Percentiles rank a stretch among this genome's conserved stretches.
phyloP scores from a whole-genome alignment of 352 stramenopile genomes.

The Phytophthora litchii region DNA sequence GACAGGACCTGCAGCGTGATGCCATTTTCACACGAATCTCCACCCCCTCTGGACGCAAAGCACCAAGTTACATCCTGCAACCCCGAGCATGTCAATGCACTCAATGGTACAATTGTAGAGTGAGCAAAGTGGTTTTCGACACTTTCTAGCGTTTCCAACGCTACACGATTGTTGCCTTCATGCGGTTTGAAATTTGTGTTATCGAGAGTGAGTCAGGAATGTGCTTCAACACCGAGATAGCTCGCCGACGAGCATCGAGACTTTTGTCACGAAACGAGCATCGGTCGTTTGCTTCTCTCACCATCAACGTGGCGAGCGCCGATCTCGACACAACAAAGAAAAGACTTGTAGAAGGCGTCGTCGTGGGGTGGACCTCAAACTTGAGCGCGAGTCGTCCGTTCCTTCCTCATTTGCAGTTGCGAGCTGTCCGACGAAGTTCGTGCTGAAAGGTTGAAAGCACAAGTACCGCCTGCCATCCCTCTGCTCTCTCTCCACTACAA shows the following conservation, averaged over 20 bases:
- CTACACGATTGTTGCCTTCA: not conserved
- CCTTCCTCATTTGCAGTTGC: slow-evolving; percentile 44
- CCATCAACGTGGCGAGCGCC: slow-evolving; percentile 20
- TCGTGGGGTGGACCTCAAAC: slow-evolving; percentile 34
- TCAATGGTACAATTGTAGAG: not conserved
- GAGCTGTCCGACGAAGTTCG: slow-evolving; percentile 28
- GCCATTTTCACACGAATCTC: slow-evolving; percentile 10
- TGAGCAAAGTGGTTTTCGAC: slow-evolving; percentile 3
- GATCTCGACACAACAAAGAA: slow-evolving; percentile 32
- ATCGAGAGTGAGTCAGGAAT: not conserved
- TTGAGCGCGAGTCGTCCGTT: slow-evolving; percentile 21
- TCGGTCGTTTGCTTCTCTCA: slow-evolving; percentile 27
- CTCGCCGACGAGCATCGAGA: not conserved
- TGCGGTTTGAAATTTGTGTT: not conserved
- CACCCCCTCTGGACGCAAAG: slow-evolving; percentile 30
- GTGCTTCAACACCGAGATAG: slow-evolving; percentile 17
- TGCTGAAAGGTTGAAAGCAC: slow-evolving; percentile 5
- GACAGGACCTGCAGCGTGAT: slow-evolving; percentile 8
- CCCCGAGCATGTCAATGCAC: slow-evolving; percentile 26
- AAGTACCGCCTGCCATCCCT: slow-evolving; percentile 24
- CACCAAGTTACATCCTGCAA: slow-evolving; percentile 24
- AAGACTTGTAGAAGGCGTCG: slow-evolving; percentile 16
- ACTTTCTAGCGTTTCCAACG: not conserved
- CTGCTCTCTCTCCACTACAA: slow-evolving; percentile 26
- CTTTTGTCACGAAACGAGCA: slow-evolving; percentile 1